Percentiles rank a stretch among this genome's conserved stretches.
phyloP scores from a whole-genome alignment of 2,329 filamentous ascomycete genomes.

The Clonostachys byssicola region DNA sequence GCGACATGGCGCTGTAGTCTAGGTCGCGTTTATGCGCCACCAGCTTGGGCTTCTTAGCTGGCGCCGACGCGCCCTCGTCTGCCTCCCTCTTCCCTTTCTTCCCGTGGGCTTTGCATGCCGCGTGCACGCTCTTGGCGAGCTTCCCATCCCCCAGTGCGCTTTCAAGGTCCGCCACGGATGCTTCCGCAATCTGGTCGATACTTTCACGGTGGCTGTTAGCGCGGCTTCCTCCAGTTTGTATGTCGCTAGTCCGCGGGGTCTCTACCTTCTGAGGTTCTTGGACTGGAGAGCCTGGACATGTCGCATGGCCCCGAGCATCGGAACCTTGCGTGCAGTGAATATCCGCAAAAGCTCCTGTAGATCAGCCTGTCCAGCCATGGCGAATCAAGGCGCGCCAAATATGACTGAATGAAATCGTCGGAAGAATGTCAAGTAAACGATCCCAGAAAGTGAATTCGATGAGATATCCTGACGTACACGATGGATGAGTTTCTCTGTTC shows the following conservation, averaged over 20 bases:
- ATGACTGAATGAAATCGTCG: not conserved
- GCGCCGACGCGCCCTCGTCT: constrained; percentile 7
- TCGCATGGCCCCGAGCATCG: constrained; percentile 55
- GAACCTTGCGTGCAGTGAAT: constrained; percentile 52
- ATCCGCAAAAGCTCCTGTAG: constrained; percentile 58
- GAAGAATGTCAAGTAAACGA: no score
- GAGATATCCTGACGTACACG: no score
- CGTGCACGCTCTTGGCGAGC: constrained; percentile 43
- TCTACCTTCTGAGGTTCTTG: constrained; percentile 51
- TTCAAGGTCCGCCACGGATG: constrained; percentile 36
- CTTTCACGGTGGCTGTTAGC: constrained; percentile 21
- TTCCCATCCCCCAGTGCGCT: constrained; percentile 42
- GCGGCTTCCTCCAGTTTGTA: not conserved
- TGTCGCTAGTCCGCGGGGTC: not conserved
- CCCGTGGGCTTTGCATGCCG: constrained; percentile 48
- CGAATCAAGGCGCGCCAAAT: not conserved
- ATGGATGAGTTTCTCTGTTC: no score
- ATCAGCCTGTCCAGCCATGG: constrained; percentile 55
- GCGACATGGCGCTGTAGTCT: constrained; percentile 34
- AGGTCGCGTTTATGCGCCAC: constrained; percentile 25
- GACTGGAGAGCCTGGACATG: constrained; percentile 54
- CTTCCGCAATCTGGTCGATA: constrained; percentile 50
- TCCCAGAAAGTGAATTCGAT: no score
- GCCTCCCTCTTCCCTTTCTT: constrained; percentile 32
- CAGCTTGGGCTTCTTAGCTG: constrained; percentile 22